Evolutionary conservation across 441 rosid genomes (phyloP), one percentile per base, ranked within the genome.

Genomic region (Pelargonium exstipulatum): DNA sequence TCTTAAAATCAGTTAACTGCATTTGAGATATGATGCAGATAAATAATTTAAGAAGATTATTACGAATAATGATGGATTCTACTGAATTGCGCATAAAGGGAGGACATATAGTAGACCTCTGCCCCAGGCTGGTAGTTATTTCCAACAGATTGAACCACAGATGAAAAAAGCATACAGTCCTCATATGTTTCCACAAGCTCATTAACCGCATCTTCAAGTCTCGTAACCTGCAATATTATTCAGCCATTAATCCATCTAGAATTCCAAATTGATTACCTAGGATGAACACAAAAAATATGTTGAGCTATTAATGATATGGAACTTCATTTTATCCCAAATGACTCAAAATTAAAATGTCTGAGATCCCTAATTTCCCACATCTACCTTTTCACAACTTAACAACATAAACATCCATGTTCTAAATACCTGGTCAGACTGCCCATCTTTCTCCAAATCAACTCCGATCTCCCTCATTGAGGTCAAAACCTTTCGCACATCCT

Each of bases 1-100:
- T 86, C 71, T 83, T 72, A 72, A 94, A 94, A 82, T 90, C 85
- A 53, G 92, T 90, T 68, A 78, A 77, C 99, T 94, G 87, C 80
- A 69, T 37, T 66, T 68, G 61, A 69, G 63, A 71, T 66, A 77
- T 40, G 18, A 61, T 69, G 69, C 29, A 49, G 70, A 43, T 32
- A 66, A 45, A 51, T 18, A 53, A 51, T 57, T 48, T 22, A 26
- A 75, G 60, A 65, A 49, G 61, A 40, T 48, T 22, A 26, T 49
- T 18, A 76, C 32, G 62, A 10, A 70, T 10, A 29, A 20, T 1
- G 63, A 48, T 13, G 62, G n/a, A 29, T 17, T 60, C 12, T 64
- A 26, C 32, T 40, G 0, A 46, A 43, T 10, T 45, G 37, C 18
- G 42, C 64, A 61, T 10, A 0, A 61, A 22, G 29, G 45, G 16